Conservation (phyloP, 495 filamentous ascomycete species). For the Rostrohypoxylon terebratum region DNA sequence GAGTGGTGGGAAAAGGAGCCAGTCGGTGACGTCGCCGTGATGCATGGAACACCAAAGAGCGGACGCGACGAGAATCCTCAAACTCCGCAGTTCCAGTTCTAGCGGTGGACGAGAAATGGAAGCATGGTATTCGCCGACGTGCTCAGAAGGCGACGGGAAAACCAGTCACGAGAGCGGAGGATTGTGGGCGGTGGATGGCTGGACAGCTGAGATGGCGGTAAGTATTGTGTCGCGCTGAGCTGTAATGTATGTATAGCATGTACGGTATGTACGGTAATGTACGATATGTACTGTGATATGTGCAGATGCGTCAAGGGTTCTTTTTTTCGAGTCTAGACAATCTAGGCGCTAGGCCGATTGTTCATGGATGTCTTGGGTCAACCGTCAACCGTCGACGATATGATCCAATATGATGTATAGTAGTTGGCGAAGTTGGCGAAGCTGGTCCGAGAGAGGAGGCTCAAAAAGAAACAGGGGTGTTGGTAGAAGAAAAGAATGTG, state of each 20-base stretch:
- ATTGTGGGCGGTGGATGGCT: slow-evolving; percentile 38
- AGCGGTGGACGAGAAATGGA: slow-evolving; percentile 36
- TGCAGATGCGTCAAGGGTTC: slow-evolving; percentile 28
- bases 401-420: slow-evolving; percentile 20
- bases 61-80: slow-evolving; percentile 13
- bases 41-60: slow-evolving; percentile 41
- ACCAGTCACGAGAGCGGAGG: slow-evolving; percentile 33
- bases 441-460: slow-evolving; percentile 35
- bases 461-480: slow-evolving; percentile 29
- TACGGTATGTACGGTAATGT: background rate
- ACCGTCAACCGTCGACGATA: slow-evolving; percentile 15
- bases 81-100: slow-evolving; percentile 16
- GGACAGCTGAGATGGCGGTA: slow-evolving; percentile 44
- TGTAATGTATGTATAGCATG: slow-evolving; percentile 22
- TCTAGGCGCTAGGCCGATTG: slow-evolving; percentile 15
- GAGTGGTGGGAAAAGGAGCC: too few relatives aligned
- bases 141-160: slow-evolving; percentile 22
- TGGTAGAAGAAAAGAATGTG: background rate
- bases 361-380: slow-evolving; percentile 23
- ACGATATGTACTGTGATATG: slow-evolving; percentile 33
- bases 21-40: slow-evolving; percentile 38
- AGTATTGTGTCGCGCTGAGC: slow-evolving; percentile 43
- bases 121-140: slow-evolving; percentile 24
- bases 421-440: slow-evolving; percentile 25
- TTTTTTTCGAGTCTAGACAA: slow-evolving; percentile 14